Base-by-base conservation (phyloP, 768 basidiomycete species). In the Pleurotus platypus region DNA sequence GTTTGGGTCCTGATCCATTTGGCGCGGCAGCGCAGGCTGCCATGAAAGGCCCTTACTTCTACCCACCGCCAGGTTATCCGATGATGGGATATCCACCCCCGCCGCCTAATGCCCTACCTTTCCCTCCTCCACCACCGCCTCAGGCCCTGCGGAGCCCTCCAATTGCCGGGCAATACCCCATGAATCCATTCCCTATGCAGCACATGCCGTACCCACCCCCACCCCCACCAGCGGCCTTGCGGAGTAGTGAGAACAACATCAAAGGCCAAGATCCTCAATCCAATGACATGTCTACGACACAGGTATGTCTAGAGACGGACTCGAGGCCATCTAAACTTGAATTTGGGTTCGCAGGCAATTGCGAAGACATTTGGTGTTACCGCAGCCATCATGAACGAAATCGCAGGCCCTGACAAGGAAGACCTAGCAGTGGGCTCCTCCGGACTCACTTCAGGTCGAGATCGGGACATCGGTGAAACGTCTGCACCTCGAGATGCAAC, bases 341-440 rank as follows among this genome's bases (percentile, higher is more conserved):
- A 11, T 49, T 7, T 24, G 38, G 22, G 48, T 24, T 49, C 16
- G 1, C 18, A 85, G 79, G 78, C 87, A 22, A 80, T 92, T 49
- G 90, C 88, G 42, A 89, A 85, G 70, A 85, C 78, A 65, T 92
- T 92, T 64, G 90, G 90, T 48, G 90, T 92, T 26, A 81, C 86
- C 49, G 75, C 84, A 24, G 78, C 80, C 43, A 90, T 92, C 61
- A 82, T 90, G 51, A 81, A 74, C 57, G 84, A 84, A 59, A 75
- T 85, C 59, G 82, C 81, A 57, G 73, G 78, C 53, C 70, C 79
- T 0, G 87, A 87, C 66, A 83, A 71, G 60, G 90, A 92, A 66
- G 90, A 92, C 65, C 77, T 92, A 4, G 87, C 87, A 2, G 87
- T 92, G 22, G 90, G 88, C 27, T 86, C 87, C 3, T 82, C 74